Evolutionary conservation across 148 eudicot genomes (phyloP), one percentile per base, ranked within the genome.

Genomic region (Gaultheria prostrata): DNA sequence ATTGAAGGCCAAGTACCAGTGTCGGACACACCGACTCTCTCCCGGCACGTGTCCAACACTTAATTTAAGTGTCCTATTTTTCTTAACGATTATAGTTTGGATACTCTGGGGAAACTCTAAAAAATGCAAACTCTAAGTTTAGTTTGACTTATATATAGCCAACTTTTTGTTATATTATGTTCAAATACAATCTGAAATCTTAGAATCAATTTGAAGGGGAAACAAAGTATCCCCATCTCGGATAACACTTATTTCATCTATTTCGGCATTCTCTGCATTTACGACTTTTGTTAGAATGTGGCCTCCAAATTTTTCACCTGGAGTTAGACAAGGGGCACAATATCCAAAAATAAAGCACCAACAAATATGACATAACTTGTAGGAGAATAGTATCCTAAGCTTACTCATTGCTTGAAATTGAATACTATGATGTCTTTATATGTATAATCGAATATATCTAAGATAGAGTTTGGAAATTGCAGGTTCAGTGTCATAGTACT

Each of bases 151-250:
- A n/a, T n/a, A n/a, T n/a, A n/a, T n/a, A n/a, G n/a, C n/a, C n/a
- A n/a, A n/a, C n/a, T n/a, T n/a, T n/a, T n/a, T n/a, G n/a, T n/a
- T n/a, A n/a, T n/a, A n/a, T n/a, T n/a, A n/a, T n/a, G 79, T 48
- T 84, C 39, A 75, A 28, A 57, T 54, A 45, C 80, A 83, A 15
- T 86, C 50, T 70, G 26, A 78, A 15, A 48, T 61, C 82, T 72
- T 72, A 53, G 51, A 78, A 59, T 85, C 71, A 50, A 82, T 76
- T 81, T 86, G 85, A 67, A 88, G 86, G 54, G 93, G 80, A 86
- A 92, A 91, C 88, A 94, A 87, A 86, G 90, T 91, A 80, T 96
- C 98, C 28, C 92, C 97, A 85, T 96, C 98, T 89, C 97, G 84
- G 65, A 96, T 80, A 39, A 93, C 95, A 79, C 70, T 80, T 75